phyloP scores from a whole-genome alignment of 139 green algal species.

The Mychonastes homosphaera region DNA sequence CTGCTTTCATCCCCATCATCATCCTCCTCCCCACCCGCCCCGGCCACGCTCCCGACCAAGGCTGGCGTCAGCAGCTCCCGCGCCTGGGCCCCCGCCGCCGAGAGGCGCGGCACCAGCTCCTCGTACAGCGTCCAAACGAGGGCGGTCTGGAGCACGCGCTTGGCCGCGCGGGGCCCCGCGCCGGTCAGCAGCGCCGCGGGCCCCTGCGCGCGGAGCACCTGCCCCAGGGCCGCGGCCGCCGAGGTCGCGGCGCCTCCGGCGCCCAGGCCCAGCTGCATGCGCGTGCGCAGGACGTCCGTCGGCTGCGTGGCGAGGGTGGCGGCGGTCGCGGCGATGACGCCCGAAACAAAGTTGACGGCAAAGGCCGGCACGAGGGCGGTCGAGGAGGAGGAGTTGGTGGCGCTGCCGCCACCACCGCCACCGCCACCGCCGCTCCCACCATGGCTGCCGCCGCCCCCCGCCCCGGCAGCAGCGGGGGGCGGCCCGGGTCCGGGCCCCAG shows the following conservation, averaged over 20 bases:
- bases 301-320: conserved; percentile 81
- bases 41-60: no score
- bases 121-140: conserved; percentile 86
- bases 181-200: conserved; percentile 23
- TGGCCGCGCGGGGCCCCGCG: conserved; percentile 53
- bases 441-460: no score
- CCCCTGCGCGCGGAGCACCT: conserved; percentile 10
- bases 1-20: no score
- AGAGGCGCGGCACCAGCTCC: conserved; percentile 54
- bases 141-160: conserved; percentile 74
- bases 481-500: conserved; percentile 1
- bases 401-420: no score
- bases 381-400: no score
- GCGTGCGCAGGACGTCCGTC: conserved; percentile 68
- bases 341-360: conserved; percentile 58
- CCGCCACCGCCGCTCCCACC: no score
- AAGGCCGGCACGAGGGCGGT: not conserved
- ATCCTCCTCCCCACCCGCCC: no score
- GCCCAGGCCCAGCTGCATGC: conserved; percentile 54
- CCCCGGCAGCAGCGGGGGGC: no score
- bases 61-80: no score
- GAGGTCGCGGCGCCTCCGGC: not conserved
- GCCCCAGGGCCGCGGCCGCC: conserved; percentile 4
- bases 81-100: conserved; percentile 9
- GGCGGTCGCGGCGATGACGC: conserved; percentile 50